These are phyloP conservation scores for Paraurostyla sp. DNA, from an alignment of 73 alveolate genomes.

Conservation along the genomic window DNA sequence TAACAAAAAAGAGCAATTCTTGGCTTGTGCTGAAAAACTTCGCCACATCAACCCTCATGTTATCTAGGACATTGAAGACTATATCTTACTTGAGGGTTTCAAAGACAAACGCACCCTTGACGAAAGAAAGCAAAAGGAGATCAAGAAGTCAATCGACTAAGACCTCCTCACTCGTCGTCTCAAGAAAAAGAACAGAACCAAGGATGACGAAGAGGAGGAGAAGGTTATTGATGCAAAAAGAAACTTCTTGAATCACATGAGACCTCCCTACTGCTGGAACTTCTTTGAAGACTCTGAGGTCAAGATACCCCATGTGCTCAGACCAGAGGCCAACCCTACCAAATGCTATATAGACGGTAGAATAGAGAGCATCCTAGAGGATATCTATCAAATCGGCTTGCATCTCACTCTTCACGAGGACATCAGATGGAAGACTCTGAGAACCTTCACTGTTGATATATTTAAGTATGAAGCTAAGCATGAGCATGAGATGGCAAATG, in stretches of 20 bases:
- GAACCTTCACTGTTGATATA: conserved; percentile 52
- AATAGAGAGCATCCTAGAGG: conserved; percentile 46
- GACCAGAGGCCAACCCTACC: conserved; percentile 63
- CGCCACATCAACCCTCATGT: conserved; percentile 76
- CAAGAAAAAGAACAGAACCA: conserved; percentile 54
- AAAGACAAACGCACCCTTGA: too few relatives aligned
- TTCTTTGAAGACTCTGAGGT: conserved; percentile 64
- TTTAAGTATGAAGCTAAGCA: conserved; percentile 55
- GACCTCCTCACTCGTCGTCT: conserved; percentile 5
- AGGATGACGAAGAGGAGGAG: conserved; percentile 59
- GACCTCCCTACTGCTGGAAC: conserved; percentile 80
- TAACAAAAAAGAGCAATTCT: conserved; percentile 72
- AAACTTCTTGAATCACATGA: conserved; percentile 47
- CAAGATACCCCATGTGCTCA: conserved; percentile 56
- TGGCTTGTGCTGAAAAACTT: conserved; percentile 68
- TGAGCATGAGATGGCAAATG: too few relatives aligned
- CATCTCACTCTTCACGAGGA: conserved; percentile 71
- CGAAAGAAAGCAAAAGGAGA: conserved; percentile 27
- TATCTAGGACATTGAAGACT: conserved; percentile 79
- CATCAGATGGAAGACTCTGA: conserved; percentile 64
- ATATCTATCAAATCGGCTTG: conserved; percentile 39
- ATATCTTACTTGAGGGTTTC: conserved; percentile 63
- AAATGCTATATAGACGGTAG: conserved; percentile 73
- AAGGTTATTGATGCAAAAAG: conserved; percentile 35
- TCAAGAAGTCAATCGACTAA: conserved; percentile 47